Evolutionary conservation across 2,329 filamentous ascomycete genomes (phyloP).

Genomic region (Fusarium falciforme): DNA sequence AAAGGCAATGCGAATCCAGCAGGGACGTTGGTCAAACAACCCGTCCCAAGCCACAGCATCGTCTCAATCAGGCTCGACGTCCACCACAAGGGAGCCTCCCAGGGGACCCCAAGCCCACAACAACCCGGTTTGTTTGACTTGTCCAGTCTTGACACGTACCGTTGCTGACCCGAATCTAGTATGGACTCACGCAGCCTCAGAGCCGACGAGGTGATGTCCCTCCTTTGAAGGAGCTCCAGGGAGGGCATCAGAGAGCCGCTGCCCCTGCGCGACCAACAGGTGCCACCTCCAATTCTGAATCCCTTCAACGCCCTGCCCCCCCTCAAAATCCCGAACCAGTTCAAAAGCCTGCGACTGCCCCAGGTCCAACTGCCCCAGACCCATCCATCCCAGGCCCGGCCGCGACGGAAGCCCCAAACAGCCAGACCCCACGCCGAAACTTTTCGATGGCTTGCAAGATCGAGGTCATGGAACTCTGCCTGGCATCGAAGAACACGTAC

Average conservation of each 20-base stretch:
- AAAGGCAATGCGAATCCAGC: neutral
- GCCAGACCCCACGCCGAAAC: neutral
- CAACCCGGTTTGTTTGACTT: neutral
- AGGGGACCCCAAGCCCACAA: neutral
- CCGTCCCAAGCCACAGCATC: neutral
- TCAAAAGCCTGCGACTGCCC: neutral
- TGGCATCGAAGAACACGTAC: neutral
- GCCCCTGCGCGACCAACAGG: neutral
- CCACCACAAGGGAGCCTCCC: neutral
- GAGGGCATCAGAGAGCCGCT: neutral
- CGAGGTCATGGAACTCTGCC: neutral
- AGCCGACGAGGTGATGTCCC: slow-evolving; percentile 27
- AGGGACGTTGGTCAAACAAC: neutral
- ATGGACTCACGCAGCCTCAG: neutral
- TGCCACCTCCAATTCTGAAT: neutral
- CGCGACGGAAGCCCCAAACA: neutral
- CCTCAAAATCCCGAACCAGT: neutral
- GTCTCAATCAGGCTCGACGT: neutral
- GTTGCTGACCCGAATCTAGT: slow-evolving; percentile 22
- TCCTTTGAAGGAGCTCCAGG: neutral
- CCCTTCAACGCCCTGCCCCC: neutral
- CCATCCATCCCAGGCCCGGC: neutral
- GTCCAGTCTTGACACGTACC: rapidly evolving
- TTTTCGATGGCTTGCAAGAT: neutral
- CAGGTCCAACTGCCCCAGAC: neutral